Percentiles rank a stretch among this genome's conserved stretches.
Conservation (phyloP, 176 grass and related monocot genomes). For the Poa pratensis region DNA sequence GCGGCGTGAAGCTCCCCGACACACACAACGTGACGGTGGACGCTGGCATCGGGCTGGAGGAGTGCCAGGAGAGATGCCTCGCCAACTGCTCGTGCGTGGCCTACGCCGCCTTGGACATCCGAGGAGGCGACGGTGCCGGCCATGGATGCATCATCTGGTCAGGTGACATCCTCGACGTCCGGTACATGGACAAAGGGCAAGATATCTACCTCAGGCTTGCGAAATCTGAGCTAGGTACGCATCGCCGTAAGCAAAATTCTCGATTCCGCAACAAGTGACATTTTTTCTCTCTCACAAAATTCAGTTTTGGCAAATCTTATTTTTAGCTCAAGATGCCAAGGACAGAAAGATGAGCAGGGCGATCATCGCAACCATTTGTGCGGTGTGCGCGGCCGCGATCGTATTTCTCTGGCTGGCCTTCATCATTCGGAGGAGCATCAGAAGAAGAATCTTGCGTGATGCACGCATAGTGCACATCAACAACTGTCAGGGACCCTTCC, state of each 20-base stretch:
- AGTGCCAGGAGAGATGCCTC: conserved; percentile 40
- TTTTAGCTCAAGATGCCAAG: not conserved
- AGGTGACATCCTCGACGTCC: not conserved
- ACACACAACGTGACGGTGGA: not conserved
- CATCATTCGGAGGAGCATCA: not conserved
- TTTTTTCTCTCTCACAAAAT: not conserved
- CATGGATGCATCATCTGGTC: conserved; percentile 32
- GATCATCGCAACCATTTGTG: not conserved
- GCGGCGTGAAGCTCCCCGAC: conserved; percentile 47
- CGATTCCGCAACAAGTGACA: not conserved
- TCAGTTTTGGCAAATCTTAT: not conserved
- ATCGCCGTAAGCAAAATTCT: not conserved
- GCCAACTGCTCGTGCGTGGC: conserved; percentile 64
- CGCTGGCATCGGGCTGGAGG: not conserved
- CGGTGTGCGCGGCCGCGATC: no score
- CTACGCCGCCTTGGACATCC: conserved; percentile 41
- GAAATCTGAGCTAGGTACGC: not conserved
- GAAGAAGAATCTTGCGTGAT: not conserved
- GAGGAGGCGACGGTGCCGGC: conserved; percentile 7
- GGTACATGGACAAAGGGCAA: conserved; percentile 32
- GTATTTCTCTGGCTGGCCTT: not conserved
- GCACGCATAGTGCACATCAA: not conserved
- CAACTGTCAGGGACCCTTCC: no score
- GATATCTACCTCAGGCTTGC: conserved; percentile 36
- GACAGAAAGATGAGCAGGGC: not conserved